Conservation (phyloP, 768 basidiomycete species). For the Hemileccinum impolitum region DNA sequence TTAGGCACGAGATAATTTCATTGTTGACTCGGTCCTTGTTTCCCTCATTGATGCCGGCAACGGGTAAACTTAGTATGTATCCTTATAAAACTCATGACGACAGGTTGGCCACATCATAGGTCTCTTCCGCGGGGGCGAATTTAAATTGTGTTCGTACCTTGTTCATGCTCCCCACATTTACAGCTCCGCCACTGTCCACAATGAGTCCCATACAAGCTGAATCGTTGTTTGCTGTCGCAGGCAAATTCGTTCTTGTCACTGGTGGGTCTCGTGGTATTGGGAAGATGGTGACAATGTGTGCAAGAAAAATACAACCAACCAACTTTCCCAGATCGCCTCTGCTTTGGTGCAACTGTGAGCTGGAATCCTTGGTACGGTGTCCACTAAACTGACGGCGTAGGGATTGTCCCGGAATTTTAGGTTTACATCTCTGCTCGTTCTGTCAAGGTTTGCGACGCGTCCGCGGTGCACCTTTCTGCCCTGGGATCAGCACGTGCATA, state of each 20-base stretch:
- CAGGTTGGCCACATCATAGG: constrained; percentile 9
- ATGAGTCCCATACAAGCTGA: constrained; percentile 38
- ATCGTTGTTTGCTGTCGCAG: constrained; percentile 48
- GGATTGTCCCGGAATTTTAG: constrained; percentile 22
- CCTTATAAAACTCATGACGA: constrained; percentile 14
- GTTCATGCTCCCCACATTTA: not conserved
- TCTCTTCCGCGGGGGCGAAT: not conserved
- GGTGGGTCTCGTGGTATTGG: constrained; percentile 67
- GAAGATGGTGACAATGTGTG: constrained; percentile 46
- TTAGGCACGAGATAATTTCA: constrained; percentile 24
- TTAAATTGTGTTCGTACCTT: not conserved
- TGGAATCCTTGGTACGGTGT: not conserved
- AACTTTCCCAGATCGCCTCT: constrained; percentile 50
- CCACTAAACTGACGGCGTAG: constrained; percentile 6
- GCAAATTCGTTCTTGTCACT: constrained; percentile 56
- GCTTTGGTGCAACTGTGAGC: constrained; percentile 58
- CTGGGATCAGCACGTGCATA: constrained; percentile 53
- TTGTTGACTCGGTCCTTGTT: constrained; percentile 10
- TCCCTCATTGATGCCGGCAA: constrained; percentile 6
- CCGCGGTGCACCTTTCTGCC: constrained; percentile 49
- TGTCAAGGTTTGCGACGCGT: constrained; percentile 46
- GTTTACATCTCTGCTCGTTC: constrained; percentile 65
- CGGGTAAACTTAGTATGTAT: constrained; percentile 7
- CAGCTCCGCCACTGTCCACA: not conserved
- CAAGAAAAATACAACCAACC: constrained; percentile 4